Evolutionary conservation across 345 rosid species (phyloP).

Genomic region (Camelina hispida): DNA sequence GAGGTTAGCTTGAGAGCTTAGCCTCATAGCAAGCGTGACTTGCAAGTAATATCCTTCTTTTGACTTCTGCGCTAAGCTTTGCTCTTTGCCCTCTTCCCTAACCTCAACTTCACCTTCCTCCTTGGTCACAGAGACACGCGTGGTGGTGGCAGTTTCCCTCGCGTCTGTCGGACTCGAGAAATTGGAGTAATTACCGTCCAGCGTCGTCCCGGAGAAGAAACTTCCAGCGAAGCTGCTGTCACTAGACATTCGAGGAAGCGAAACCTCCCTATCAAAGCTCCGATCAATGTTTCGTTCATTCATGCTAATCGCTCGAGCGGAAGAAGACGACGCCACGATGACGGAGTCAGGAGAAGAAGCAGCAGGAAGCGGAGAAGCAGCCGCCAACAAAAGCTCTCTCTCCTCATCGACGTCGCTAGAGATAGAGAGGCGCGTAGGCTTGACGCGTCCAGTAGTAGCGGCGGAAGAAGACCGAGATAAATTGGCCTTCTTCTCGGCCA

Average conservation of each 20-base stretch:
- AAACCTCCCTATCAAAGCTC: constrained; percentile 67
- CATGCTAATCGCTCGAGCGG: constrained; percentile 34
- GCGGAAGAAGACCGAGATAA: constrained; percentile 27
- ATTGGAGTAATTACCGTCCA: constrained; percentile 57
- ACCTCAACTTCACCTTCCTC: constrained; percentile 50
- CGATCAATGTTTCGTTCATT: constrained; percentile 53
- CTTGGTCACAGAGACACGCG: constrained; percentile 44
- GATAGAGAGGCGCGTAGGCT: constrained; percentile 43
- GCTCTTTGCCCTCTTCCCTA: constrained; percentile 43
- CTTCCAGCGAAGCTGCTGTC: constrained; percentile 86
- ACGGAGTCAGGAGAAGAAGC: constrained; percentile 32
- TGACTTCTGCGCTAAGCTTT: constrained; percentile 51
- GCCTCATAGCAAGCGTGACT: constrained; percentile 75
- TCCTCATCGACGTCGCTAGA: constrained; percentile 56
- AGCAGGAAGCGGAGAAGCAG: constrained; percentile 37
- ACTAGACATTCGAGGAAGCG: constrained; percentile 77
- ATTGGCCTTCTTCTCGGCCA: constrained; percentile 57
- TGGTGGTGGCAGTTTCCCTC: constrained; percentile 52
- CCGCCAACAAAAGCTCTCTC: constrained; percentile 50
- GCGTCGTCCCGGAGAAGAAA: constrained; percentile 83
- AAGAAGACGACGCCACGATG: constrained; percentile 32
- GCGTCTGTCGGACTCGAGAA: constrained; percentile 48
- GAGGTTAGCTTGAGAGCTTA: constrained; percentile 68
- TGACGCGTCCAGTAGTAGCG: constrained; percentile 41
- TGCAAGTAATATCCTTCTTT: constrained; percentile 75